A percentile compares a stretch with the other conserved stretches of the same genome.
Conservation (phyloP, 2,329 filamentous ascomycete species). For the Fusarium sp. region DNA sequence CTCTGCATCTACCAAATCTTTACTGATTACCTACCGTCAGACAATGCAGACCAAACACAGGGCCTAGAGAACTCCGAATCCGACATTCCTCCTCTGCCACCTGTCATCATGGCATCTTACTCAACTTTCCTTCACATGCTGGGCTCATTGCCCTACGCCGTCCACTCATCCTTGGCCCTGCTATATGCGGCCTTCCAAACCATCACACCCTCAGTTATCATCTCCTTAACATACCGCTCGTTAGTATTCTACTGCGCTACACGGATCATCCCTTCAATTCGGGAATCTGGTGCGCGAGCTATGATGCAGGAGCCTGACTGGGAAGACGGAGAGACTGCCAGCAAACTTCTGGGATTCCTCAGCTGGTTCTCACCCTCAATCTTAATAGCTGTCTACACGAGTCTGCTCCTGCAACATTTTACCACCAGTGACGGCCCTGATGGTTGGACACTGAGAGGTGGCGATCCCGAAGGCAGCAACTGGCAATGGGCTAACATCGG, state of each 20-base stretch:
- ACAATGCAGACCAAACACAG: slow-evolving; percentile 65
- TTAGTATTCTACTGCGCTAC: slow-evolving; percentile 96
- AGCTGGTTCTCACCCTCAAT: slow-evolving; percentile 97
- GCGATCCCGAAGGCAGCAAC: slow-evolving; percentile 81
- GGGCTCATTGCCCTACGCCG: slow-evolving; percentile 82
- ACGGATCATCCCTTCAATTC: slow-evolving; percentile 92
- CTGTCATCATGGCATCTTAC: slow-evolving; percentile 98
- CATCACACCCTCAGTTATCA: slow-evolving; percentile 94
- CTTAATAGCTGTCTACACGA: slow-evolving; percentile 95
- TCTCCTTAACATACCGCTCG: slow-evolving; percentile 91
- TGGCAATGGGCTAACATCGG: slow-evolving; percentile 96
- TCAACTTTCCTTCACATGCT: slow-evolving; percentile 88
- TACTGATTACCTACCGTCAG: slow-evolving; percentile 93
- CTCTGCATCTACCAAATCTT: slow-evolving; percentile 99
- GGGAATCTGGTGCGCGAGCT: slow-evolving; percentile 84
- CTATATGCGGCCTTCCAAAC: slow-evolving; percentile 93
- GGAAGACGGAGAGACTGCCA: slow-evolving; percentile 86
- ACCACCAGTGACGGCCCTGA: slow-evolving; percentile 76
- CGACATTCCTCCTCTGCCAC: slow-evolving; percentile 96
- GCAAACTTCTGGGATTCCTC: slow-evolving; percentile 81
- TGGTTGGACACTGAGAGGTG: slow-evolving; percentile 87
- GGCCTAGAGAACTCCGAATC: slow-evolving; percentile 68
- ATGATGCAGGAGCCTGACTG: slow-evolving; percentile 86
- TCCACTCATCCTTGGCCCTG: slow-evolving; percentile 86
- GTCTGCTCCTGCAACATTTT: slow-evolving; percentile 94